A percentile compares a stretch with the other conserved stretches of the same genome.
Conservation (phyloP, 1,139 yeast species). For the Taphrina deformans region DNA sequence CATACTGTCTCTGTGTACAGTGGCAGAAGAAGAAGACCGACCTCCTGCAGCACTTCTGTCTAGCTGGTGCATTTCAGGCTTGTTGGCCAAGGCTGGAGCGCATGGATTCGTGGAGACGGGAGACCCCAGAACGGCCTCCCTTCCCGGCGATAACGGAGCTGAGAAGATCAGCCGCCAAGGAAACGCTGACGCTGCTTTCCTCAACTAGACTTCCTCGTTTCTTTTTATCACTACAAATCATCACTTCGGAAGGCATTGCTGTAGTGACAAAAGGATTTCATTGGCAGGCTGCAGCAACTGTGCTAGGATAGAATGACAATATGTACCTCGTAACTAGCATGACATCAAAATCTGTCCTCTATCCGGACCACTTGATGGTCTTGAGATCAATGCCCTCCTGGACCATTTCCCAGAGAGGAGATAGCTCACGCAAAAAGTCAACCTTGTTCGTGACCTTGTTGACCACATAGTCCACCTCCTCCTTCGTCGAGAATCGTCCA, state of each 20-base stretch:
- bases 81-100: too few species aligned
- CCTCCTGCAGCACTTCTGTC: too few species aligned
- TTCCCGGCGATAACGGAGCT: not conserved
- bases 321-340: not conserved
- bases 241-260: too few species aligned
- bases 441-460: constrained; percentile 87
- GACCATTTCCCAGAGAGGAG: constrained; percentile 99
- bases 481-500: constrained; percentile 96
- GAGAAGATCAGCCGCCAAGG: too few species aligned
- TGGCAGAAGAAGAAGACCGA: too few species aligned
- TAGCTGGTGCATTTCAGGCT: too few species aligned
- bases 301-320: not conserved
- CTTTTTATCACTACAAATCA: too few species aligned
- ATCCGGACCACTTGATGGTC: constrained; percentile 75
- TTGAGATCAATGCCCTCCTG: constrained; percentile 95
- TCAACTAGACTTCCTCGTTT: too few species aligned
- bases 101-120: not conserved
- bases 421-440: constrained; percentile 82
- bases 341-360: not conserved
- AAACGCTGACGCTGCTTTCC: too few species aligned
- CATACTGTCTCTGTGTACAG: too few species aligned
- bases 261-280: not conserved
- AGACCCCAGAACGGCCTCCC: not conserved
- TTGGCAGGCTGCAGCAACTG: not conserved
- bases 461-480: constrained; percentile 88